Base-by-base conservation (phyloP, 2,329 filamentous ascomycete genomes). In the Ceratocystis ficicola region DNA sequence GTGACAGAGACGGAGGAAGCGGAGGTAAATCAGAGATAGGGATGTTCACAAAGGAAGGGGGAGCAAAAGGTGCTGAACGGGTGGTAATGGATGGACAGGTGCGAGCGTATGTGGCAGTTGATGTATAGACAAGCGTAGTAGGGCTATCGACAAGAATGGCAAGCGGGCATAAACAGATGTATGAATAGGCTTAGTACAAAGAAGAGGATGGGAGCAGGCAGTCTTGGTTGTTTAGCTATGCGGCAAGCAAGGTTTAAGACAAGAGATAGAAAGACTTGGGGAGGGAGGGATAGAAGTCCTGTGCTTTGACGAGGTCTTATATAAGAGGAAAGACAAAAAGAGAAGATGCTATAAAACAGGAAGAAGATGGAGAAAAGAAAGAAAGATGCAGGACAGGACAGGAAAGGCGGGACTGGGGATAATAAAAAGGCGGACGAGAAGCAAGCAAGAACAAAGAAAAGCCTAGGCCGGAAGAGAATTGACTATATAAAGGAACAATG, bases 401-500 rank as follows among this genome's bases (percentile, higher is more conserved):
- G 22, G n/a, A 52, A 30, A 32, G 52, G 52, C 28, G 28, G 52
- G 20, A 25, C 10, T 20, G 52, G 52, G 52, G 28, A 55, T 8
- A 32, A 22, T 8, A 55, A 61, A 12, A 55, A 55, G 32, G 63
- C 2, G 61, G 41, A 65, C 44, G 15, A 25, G 60, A 66, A 59
- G n/a, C 22, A 20, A 30, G 20, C 22, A 20, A 30, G 20, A 32
- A 17, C 50, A 59, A 62, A 17, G 30, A 66, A 25, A 5, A 62
- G 25, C 5, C 46, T 22, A 66, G 44, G 17, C 17, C 28, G 55
- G 52, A 66, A 55, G 57, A 62, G 28, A 48, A 17, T 50, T 17
- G 44, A 3, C 52, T 57, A 57, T 57, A 57, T 57, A 57, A 57
- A 57, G 52, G 52, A 57, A 57, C 52, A 57, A 57, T 57, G 52